Evolutionary conservation across 1,284 basidiomycete genomes (phyloP).

Genomic region (Chondrostereum purpureum): DNA sequence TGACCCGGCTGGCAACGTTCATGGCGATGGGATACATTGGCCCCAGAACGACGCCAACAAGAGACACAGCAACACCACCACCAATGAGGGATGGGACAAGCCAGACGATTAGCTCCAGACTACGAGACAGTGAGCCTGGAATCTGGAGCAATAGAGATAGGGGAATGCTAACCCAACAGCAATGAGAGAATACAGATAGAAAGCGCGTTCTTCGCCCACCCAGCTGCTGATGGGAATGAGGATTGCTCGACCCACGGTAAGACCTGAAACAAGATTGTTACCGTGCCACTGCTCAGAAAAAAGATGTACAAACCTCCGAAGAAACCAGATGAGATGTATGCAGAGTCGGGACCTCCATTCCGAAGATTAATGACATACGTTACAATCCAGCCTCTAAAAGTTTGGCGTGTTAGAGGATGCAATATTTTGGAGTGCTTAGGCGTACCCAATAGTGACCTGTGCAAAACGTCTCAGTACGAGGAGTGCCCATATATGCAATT

Average conservation of each 20-base stretch:
- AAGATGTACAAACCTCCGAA: slow-evolving; percentile 15
- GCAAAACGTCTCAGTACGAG: neutral
- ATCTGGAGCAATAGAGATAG: slow-evolving; percentile 4
- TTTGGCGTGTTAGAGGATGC: slow-evolving; percentile 4
- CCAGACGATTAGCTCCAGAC: slow-evolving; percentile 52
- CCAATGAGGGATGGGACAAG: slow-evolving; percentile 44
- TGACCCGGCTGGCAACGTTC: slow-evolving; percentile 35
- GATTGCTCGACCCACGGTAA: slow-evolving; percentile 36
- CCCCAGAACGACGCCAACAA: slow-evolving; percentile 42
- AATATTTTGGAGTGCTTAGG: slow-evolving; percentile 7
- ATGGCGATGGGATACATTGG: slow-evolving; percentile 48
- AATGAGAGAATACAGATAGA: slow-evolving; percentile 32
- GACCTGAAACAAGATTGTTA: slow-evolving; percentile 14
- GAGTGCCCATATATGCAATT: neutral
- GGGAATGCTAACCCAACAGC: slow-evolving; percentile 33
- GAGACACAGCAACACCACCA: slow-evolving; percentile 40
- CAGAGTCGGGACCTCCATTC: slow-evolving; percentile 22
- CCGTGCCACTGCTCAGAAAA: neutral
- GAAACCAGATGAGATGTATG: slow-evolving; percentile 28
- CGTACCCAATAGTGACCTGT: slow-evolving; percentile 16
- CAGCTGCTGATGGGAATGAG: slow-evolving; percentile 39
- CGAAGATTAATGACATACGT: slow-evolving; percentile 26
- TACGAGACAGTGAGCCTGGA: slow-evolving; percentile 12
- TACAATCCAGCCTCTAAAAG: slow-evolving; percentile 24
- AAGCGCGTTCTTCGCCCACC: slow-evolving; percentile 36